Conservation (phyloP, 768 basidiomycete genomes). For the Tulasnella sp. region DNA sequence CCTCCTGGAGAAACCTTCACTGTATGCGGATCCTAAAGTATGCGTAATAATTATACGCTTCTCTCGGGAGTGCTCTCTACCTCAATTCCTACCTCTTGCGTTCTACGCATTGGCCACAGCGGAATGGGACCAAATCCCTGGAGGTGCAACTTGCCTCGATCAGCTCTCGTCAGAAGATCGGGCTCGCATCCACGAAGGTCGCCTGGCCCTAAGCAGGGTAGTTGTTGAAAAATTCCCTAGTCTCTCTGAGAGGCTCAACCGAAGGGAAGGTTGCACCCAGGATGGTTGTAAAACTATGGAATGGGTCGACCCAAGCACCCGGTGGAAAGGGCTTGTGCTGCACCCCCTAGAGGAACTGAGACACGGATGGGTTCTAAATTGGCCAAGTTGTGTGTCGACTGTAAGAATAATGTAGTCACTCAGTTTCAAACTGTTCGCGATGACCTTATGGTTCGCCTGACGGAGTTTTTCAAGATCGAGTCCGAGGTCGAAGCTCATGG, state of each 20-base stretch:
- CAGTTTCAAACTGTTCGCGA: background rate
- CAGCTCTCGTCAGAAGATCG: background rate
- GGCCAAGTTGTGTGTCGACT: background rate
- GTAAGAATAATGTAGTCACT: background rate
- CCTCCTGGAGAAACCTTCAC: background rate
- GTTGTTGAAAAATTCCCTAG: background rate
- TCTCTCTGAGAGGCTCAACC: background rate
- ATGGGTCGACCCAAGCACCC: background rate
- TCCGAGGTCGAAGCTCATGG: background rate
- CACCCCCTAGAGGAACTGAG: slow-evolving; percentile 1
- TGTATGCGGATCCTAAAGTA: background rate
- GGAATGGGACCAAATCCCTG: background rate
- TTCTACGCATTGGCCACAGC: background rate
- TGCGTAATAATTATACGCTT: background rate
- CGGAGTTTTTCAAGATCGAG: background rate
- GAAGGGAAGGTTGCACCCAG: background rate
- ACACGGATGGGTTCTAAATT: background rate
- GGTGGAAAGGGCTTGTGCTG: background rate
- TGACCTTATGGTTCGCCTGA: background rate
- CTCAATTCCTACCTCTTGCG: background rate
- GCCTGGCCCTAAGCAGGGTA: background rate
- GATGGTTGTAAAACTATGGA: background rate
- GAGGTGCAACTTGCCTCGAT: background rate
- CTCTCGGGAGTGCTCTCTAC: background rate
- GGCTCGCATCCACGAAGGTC: background rate